Evolutionary conservation across 1,139 yeast species (phyloP).

Genomic region (Blastobotrys malaysiensis): DNA sequence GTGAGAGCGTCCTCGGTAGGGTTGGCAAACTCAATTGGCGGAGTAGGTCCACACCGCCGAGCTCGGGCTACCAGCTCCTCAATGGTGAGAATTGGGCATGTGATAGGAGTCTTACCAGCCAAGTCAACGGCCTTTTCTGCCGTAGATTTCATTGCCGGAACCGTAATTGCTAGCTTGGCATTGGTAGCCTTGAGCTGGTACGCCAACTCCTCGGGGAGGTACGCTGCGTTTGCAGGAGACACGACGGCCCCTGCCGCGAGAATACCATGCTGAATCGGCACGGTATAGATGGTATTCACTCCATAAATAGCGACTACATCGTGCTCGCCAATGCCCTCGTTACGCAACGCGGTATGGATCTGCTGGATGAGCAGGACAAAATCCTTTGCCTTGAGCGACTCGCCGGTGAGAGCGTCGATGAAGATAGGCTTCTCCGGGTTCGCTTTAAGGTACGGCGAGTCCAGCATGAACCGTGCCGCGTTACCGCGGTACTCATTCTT

Average conservation of each 20-base stretch:
- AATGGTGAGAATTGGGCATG: background rate
- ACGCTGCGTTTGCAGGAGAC: conserved; percentile 36
- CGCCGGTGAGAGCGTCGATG: conserved; percentile 27
- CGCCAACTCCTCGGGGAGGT: conserved; percentile 32
- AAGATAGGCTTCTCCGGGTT: conserved; percentile 16
- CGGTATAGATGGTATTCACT: conserved; percentile 28
- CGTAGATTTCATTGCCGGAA: conserved; percentile 17
- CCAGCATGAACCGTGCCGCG: conserved; percentile 21
- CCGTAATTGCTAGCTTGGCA: conserved; percentile 29
- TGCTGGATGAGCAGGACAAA: conserved; percentile 19
- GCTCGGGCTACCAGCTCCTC: background rate
- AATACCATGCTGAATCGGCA: conserved; percentile 30
- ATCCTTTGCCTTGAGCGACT: conserved; percentile 22
- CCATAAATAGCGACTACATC: conserved; percentile 33
- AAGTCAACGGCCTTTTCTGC: conserved; percentile 28
- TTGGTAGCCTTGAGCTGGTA: conserved; percentile 31
- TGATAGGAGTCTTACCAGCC: background rate
- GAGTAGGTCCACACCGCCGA: background rate
- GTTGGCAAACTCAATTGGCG: background rate
- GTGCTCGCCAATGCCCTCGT: conserved; percentile 22
- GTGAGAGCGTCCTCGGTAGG: background rate
- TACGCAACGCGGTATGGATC: conserved; percentile 22
- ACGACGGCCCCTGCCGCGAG: conserved; percentile 33
- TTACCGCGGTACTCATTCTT: conserved; percentile 20
- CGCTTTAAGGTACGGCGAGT: conserved; percentile 14